Evolutionary conservation across 371 early-diverging fungal genomes (phyloP).

Genomic region (Rhizopus arrhizus): DNA sequence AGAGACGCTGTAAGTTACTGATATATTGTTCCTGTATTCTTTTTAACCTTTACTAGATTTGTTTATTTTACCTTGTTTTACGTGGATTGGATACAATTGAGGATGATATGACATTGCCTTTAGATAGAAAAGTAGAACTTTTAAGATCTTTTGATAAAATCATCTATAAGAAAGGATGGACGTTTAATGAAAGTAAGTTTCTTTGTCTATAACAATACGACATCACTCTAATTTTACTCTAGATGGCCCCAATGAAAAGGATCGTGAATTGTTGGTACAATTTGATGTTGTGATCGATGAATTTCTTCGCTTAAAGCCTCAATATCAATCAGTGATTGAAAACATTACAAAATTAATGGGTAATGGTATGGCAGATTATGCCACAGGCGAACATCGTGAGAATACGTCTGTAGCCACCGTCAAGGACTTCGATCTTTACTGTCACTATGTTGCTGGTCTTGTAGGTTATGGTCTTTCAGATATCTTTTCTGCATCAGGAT

Average conservation of each 20-base stretch:
- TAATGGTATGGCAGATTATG: slow-evolving; percentile 92
- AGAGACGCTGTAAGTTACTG: slow-evolving; percentile 69
- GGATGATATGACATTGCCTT: slow-evolving; percentile 93
- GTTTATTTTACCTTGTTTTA: slow-evolving; percentile 91
- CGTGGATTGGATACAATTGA: slow-evolving; percentile 97
- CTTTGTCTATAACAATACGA: background rate
- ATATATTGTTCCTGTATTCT: background rate
- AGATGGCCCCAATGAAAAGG: slow-evolving; percentile 93
- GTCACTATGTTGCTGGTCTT: slow-evolving; percentile 96
- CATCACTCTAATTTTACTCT: background rate
- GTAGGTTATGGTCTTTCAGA: slow-evolving; percentile 93
- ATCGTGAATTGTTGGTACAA: slow-evolving; percentile 82
- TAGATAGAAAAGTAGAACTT: slow-evolving; percentile 75
- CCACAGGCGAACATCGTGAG: slow-evolving; percentile 58
- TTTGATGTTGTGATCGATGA: slow-evolving; percentile 90
- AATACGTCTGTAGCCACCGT: slow-evolving; percentile 74
- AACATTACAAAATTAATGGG: slow-evolving; percentile 94
- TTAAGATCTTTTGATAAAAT: slow-evolving; percentile 80
- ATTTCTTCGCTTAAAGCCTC: slow-evolving; percentile 77
- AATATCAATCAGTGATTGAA: slow-evolving; percentile 83
- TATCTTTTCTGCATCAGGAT: slow-evolving; percentile 85
- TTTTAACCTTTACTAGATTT: slow-evolving; percentile 48
- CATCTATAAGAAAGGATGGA: slow-evolving; percentile 86
- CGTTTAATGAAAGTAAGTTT: slow-evolving; percentile 73
- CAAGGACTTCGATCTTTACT: slow-evolving; percentile 92